Evolutionary conservation across 352 stramenopile species (phyloP).

Genomic region (Phytophthora litchii): DNA sequence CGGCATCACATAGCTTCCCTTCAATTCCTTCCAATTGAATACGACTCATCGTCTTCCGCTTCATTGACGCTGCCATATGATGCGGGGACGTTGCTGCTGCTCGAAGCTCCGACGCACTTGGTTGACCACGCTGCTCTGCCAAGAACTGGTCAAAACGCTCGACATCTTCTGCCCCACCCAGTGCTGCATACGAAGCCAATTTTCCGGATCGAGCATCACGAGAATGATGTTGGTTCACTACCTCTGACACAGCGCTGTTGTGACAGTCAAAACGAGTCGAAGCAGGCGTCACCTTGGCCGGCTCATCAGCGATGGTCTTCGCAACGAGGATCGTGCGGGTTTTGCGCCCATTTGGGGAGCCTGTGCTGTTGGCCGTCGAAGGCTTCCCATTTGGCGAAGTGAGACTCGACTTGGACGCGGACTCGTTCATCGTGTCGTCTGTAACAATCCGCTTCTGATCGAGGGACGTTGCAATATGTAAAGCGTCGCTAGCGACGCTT

Average conservation of each 20-base stretch:
- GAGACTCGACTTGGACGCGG: conserved; percentile 47
- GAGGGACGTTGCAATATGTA: background rate
- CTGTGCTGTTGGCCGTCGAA: conserved; percentile 39
- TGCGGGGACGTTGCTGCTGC: conserved; percentile 18
- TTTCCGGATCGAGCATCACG: conserved; percentile 47
- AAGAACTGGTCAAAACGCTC: conserved; percentile 68
- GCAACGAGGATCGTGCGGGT: conserved; percentile 67
- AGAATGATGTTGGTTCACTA: conserved; percentile 24
- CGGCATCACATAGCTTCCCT: background rate
- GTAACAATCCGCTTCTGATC: background rate
- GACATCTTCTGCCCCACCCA: conserved; percentile 62
- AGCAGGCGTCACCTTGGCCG: conserved; percentile 2
- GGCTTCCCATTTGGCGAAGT: conserved; percentile 35
- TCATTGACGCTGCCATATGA: conserved; percentile 42
- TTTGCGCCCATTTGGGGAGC: conserved; percentile 24
- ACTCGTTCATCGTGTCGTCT: conserved; percentile 45
- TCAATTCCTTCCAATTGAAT: conserved; percentile 24
- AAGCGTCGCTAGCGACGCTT: conserved; percentile 29
- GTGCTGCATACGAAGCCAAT: conserved; percentile 63
- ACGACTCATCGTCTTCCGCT: conserved; percentile 42
- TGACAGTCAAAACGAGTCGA: conserved; percentile 5
- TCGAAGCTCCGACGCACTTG: conserved; percentile 39
- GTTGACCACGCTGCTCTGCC: conserved; percentile 38
- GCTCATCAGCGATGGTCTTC: conserved; percentile 37
- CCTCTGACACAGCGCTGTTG: background rate